phyloP scores from a whole-genome alignment of 1,284 basidiomycete species.

The Trametes polyzona region DNA sequence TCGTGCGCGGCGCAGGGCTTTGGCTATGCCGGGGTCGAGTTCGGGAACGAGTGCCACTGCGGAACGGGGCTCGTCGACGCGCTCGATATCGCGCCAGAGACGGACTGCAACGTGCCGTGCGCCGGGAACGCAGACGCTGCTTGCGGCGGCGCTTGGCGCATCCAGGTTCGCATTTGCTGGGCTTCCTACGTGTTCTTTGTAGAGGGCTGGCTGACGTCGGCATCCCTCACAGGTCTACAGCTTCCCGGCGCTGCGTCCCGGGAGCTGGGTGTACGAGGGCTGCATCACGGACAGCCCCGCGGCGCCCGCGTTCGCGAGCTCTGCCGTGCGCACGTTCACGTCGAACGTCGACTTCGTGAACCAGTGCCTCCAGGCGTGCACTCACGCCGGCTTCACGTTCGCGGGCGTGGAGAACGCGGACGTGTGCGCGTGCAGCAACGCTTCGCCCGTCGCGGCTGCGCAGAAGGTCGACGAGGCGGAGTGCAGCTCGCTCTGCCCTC shows the following conservation, averaged over 20 bases:
- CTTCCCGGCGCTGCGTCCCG: constrained; percentile 21
- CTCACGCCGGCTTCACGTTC: constrained; percentile 17
- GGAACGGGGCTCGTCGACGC: constrained; percentile 25
- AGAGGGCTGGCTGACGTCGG: too few species aligned
- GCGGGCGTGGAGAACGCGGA: constrained; percentile 24
- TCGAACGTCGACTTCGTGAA: constrained; percentile 24
- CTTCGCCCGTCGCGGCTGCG: constrained; percentile 2
- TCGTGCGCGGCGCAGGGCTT: constrained; percentile 27
- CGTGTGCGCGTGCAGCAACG: constrained; percentile 18
- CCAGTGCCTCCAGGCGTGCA: constrained; percentile 25
- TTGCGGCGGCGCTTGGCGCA: constrained; percentile 30
- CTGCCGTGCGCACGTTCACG: constrained; percentile 9
- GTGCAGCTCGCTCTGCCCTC: constrained; percentile 24
- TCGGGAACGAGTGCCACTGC: constrained; percentile 32
- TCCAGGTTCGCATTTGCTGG: constrained; percentile 16
- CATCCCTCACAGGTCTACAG: constrained; percentile 13
- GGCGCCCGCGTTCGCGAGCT: constrained; percentile 14
- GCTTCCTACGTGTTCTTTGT: not conserved
- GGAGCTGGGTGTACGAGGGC: constrained; percentile 23
- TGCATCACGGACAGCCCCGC: constrained; percentile 14
- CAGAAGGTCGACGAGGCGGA: constrained; percentile 11
- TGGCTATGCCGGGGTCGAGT: constrained; percentile 32
- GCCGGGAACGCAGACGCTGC: constrained; percentile 19
- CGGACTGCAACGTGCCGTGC: constrained; percentile 29
- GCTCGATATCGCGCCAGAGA: constrained; percentile 11